Evolutionary conservation across 129 eudicot genomes (phyloP).

Genomic region (Flaveria linearis): DNA sequence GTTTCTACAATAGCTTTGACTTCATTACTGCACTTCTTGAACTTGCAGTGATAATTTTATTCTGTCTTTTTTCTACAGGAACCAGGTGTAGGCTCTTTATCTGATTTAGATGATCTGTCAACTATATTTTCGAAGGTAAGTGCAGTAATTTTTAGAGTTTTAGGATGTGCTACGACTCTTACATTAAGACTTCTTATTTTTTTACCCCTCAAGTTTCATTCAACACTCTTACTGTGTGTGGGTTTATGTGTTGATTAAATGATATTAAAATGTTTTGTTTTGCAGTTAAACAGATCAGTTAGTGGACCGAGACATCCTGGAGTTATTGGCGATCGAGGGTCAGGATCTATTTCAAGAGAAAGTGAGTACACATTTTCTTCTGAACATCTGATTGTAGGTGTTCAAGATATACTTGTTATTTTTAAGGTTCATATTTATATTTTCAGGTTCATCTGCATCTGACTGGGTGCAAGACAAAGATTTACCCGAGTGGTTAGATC

Average conservation of each 20-base stretch:
- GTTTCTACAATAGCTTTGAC: too few relatives aligned
- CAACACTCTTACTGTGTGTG: slow-evolving; percentile 16
- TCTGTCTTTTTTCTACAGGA: slow-evolving; percentile 47
- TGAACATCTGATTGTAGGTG: slow-evolving; percentile 9
- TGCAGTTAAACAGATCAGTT: slow-evolving; percentile 79
- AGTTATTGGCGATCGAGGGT: slow-evolving; percentile 87
- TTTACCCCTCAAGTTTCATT: not conserved
- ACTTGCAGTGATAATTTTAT: slow-evolving; percentile 8
- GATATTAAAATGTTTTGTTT: slow-evolving; percentile 11
- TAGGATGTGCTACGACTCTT: not conserved
- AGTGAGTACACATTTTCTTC: slow-evolving; percentile 49
- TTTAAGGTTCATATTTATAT: not conserved
- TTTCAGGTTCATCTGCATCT: slow-evolving; percentile 89
- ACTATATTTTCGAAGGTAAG: slow-evolving; percentile 90
- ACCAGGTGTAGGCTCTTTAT: slow-evolving; percentile 66
- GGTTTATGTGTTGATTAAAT: slow-evolving; percentile 16
- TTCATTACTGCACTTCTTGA: slow-evolving; percentile 4
- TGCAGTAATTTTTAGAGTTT: slow-evolving; percentile 16
- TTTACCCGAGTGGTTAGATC: slow-evolving; percentile 75
- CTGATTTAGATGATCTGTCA: slow-evolving; percentile 85
- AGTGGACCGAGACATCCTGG: slow-evolving; percentile 89
- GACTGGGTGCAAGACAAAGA: slow-evolving; percentile 82
- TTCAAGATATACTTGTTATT: not conserved
- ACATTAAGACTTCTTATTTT: not conserved
- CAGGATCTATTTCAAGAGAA: slow-evolving; percentile 91